A percentile compares a stretch with the other conserved stretches of the same genome.
These are phyloP conservation scores for Cudoniella acicularis DNA, from an alignment of 495 filamentous ascomycete species.

Conservation along the genomic window DNA sequence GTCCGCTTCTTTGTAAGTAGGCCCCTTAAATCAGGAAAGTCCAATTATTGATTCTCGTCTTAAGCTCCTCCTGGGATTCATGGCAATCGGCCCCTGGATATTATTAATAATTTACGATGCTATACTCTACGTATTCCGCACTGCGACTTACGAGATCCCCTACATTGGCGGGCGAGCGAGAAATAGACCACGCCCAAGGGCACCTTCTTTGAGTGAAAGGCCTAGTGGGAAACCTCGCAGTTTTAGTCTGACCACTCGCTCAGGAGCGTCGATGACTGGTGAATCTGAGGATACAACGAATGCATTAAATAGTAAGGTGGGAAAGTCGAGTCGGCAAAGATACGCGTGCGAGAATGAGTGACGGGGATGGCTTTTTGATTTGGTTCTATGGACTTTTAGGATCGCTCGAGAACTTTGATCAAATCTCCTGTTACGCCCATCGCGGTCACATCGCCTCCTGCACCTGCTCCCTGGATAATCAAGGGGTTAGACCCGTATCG, in stretches of 20 bases:
- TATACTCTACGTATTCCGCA: conserved; percentile 59
- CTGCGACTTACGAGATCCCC: conserved; percentile 56
- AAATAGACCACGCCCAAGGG: conserved; percentile 57
- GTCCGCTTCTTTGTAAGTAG: conserved; percentile 58
- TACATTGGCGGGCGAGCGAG: conserved; percentile 60
- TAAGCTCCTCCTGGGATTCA: conserved; percentile 60
- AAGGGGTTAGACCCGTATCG: conserved; percentile 85
- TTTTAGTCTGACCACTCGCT: conserved; percentile 40
- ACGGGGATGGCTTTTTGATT: conserved; percentile 15
- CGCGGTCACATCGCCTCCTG: conserved; percentile 91
- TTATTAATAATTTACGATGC: conserved; percentile 65
- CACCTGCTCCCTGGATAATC: conserved; percentile 92
- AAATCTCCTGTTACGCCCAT: conserved; percentile 93
- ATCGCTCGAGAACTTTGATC: conserved; percentile 65
- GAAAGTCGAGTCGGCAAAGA: conserved; percentile 8
- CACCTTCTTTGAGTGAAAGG: conserved; percentile 59
- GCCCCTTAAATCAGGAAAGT: neutral
- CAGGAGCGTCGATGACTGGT: conserved; percentile 10
- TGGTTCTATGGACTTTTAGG: conserved; percentile 10
- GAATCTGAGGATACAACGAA: conserved; percentile 8
- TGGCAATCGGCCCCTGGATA: conserved; percentile 66
- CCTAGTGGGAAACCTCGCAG: conserved; percentile 49
- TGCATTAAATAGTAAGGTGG: conserved; percentile 17
- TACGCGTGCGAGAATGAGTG: conserved; percentile 8
- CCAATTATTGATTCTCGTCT: neutral